Evolutionary conservation across 306 rosid species (phyloP), one percentile per base, ranked within the genome.

Genomic region (Spatholobus suberectus): DNA sequence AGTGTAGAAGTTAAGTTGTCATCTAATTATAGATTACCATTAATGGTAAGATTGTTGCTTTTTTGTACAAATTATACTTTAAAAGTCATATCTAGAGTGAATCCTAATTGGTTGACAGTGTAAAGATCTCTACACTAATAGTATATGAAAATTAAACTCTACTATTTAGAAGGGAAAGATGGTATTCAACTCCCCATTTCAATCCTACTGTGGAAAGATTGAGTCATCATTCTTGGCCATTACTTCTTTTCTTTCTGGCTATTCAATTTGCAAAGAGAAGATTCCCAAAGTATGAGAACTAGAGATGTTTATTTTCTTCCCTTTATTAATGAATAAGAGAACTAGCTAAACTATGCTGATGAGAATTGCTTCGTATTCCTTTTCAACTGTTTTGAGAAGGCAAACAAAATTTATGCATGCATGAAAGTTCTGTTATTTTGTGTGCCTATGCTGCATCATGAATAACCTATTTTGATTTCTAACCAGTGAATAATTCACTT

Each of bases 301-400:
- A 54, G 13, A 20, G 21, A 49, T 37, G 8, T 14, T 21, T 32
- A 3, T 7, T 29, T 21, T 23, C 23, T 55, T 13, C 38, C 38
- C 68, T 55, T 75, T 8, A 57, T 35, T 75, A 38, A 57, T 55
- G 79, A 57, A 52, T 34, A 32, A 34, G 78, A 32, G 49, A 35
- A 10, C 79, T 20, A 35, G 23, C 38, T 20, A 13, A 46, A 21
- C 4, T 18, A 6, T 57, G 35, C 79, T 20, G 9, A 38, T 27
- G n/a, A 76, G 24, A 41, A 59, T 14, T 4, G 11, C 40, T 74
- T 63, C 52, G 37, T 35, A 21, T 6, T 23, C 35, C 37, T 54
- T 51, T n/a, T 17, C 41, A 51, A 2, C 66, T 55, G 23, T 79
- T 24, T 40, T 38, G 14, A 17, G 83, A 41, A 49, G 29, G 38